Evolutionary conservation across 768 basidiomycete genomes (phyloP).

Genomic region (Agaricus blazei): DNA sequence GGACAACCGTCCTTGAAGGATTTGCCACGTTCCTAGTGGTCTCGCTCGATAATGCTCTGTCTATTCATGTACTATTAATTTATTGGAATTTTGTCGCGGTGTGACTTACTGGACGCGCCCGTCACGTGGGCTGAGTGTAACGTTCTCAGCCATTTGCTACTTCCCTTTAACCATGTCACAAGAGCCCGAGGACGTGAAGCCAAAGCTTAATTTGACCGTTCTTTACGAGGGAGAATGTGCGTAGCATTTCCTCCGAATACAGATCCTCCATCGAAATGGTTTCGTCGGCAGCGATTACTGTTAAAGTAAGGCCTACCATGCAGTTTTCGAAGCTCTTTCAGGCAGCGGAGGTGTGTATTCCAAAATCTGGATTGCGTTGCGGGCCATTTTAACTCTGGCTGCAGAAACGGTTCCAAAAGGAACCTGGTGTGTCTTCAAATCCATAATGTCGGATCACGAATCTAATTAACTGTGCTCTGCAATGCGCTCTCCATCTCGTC

Average conservation of each 20-base stretch:
- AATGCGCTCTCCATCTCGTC: neutral
- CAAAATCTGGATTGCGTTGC: neutral
- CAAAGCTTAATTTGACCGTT: conserved; percentile 62
- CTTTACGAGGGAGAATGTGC: conserved; percentile 50
- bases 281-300: conserved; percentile 45
- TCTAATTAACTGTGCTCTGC: neutral
- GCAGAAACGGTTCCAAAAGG: conserved; percentile 57
- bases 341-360: conserved; percentile 52
- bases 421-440: conserved; percentile 34
- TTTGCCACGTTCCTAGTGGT: neutral
- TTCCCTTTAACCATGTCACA: conserved; percentile 31
- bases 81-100: neutral
- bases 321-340: conserved; percentile 64
- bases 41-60: neutral
- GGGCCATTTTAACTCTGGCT: neutral
- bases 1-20: conserved; percentile 4
- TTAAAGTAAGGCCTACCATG: conserved; percentile 63
- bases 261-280: neutral
- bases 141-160: too few species aligned
- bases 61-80: neutral
- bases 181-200: conserved; percentile 52
- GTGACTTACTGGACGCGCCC: neutral
- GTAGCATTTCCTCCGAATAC: conserved; percentile 12
- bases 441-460: neutral
- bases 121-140: neutral